Evolutionary conservation across 176 grass and related monocot genomes (phyloP).

Genomic region (Leersia perrieri): DNA sequence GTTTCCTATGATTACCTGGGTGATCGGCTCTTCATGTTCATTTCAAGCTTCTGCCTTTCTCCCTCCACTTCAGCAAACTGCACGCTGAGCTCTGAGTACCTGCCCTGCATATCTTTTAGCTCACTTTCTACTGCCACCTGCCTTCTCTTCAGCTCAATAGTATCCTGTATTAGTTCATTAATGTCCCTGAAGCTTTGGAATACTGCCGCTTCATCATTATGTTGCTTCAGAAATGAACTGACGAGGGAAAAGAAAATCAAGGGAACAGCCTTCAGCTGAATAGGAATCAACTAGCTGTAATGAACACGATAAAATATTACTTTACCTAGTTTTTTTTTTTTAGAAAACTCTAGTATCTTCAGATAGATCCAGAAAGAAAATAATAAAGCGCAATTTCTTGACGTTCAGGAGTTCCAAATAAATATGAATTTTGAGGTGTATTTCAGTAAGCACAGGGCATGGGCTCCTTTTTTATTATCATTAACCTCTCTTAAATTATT

Average conservation of each 20-base stretch:
- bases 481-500: neutral
- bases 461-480: neutral
- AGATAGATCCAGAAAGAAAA: constrained; percentile 9
- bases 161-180: constrained; percentile 96
- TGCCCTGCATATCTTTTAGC: constrained; percentile 82
- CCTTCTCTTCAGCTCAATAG: constrained; percentile 74
- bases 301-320: neutral
- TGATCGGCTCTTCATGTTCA: constrained; percentile 63
- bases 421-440: neutral
- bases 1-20: constrained; percentile 48
- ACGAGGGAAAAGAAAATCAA: neutral
- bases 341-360: constrained; percentile 5
- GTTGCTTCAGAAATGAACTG: constrained; percentile 95
- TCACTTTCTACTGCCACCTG: constrained; percentile 62
- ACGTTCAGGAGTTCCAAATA: neutral
- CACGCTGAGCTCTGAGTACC: constrained; percentile 90
- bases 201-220: constrained; percentile 70
- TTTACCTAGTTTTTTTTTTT: neutral
- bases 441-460: neutral
- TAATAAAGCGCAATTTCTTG: too few relatives aligned
- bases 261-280: neutral
- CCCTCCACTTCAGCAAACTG: constrained; percentile 92
- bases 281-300: neutral
- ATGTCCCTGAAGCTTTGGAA: constrained; percentile 97
- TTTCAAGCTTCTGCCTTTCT: constrained; percentile 78